Conservation (phyloP, 1,284 basidiomycete species). For the Microbotryum silenes-acaulis region DNA sequence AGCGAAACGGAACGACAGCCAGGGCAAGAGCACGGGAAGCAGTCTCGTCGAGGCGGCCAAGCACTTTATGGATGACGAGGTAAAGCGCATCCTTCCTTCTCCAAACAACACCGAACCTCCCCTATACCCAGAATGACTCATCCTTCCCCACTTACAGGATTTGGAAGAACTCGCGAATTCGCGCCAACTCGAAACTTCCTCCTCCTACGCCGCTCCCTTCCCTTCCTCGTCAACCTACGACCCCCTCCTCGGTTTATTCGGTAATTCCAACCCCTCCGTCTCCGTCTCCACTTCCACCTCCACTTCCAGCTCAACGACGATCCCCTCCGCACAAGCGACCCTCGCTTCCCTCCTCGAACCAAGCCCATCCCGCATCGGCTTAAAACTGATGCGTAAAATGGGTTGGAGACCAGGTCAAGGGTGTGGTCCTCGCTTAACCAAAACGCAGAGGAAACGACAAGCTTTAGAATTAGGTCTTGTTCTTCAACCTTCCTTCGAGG, state of each 20-base stretch:
- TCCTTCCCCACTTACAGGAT: constrained; percentile 10
- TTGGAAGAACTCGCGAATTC: constrained; percentile 34
- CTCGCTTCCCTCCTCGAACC: constrained; percentile 34
- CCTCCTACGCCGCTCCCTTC: constrained; percentile 9
- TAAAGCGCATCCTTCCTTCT: background rate
- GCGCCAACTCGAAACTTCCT: constrained; percentile 21
- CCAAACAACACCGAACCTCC: too few relatives aligned
- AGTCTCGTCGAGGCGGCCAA: constrained; percentile 59
- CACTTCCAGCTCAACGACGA: constrained; percentile 36
- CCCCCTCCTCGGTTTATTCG: constrained; percentile 46
- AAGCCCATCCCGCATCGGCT: constrained; percentile 46
- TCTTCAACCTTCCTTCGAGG: constrained; percentile 20
- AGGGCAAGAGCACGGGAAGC: constrained; percentile 32
- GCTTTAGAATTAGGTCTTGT: constrained; percentile 30
- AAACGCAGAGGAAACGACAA: constrained; percentile 63
- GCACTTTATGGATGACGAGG: constrained; percentile 94
- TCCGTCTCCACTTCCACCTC: constrained; percentile 19
- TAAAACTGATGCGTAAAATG: constrained; percentile 81
- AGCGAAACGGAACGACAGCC: constrained; percentile 51
- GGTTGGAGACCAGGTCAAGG: constrained; percentile 91
- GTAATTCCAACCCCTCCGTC: constrained; percentile 34
- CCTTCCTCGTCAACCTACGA: constrained; percentile 8
- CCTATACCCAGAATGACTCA: too few relatives aligned
- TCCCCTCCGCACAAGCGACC: constrained; percentile 51
- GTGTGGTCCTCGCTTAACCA: constrained; percentile 80